phyloP scores from a whole-genome alignment of 352 stramenopile species.

The Pythium dissotocum region DNA sequence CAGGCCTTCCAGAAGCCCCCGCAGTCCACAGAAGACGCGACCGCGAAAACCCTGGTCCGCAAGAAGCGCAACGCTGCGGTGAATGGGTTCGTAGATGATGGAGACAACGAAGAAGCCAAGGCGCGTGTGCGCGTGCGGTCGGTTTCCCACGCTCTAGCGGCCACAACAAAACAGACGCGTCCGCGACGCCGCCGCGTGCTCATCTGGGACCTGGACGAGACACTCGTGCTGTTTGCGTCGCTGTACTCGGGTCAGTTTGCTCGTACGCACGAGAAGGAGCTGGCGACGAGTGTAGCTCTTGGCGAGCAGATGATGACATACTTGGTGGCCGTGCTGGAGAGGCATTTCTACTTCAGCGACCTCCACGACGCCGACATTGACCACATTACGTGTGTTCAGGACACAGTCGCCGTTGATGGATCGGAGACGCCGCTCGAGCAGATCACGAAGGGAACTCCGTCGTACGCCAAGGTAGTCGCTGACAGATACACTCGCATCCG shows the following conservation, averaged over 20 bases:
- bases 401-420: background rate
- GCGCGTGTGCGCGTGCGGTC: background rate
- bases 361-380: slow-evolving; percentile 72
- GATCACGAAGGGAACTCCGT: background rate
- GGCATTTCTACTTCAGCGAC: slow-evolving; percentile 84
- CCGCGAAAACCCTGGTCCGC: background rate
- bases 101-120: slow-evolving; percentile 1
- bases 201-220: slow-evolving; percentile 87
- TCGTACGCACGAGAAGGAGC: slow-evolving; percentile 56
- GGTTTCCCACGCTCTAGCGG: background rate
- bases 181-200: slow-evolving; percentile 44
- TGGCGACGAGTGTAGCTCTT: slow-evolving; percentile 55
- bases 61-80: background rate
- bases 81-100: background rate
- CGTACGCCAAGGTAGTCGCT: slow-evolving; percentile 5
- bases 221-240: slow-evolving; percentile 78
- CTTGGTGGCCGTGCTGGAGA: slow-evolving; percentile 74
- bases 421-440: background rate
- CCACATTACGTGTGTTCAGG: slow-evolving; percentile 46
- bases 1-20: slow-evolving; percentile 3
- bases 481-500: slow-evolving; percentile 69
- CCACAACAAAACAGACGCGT: background rate
- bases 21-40: background rate
- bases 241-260: slow-evolving; percentile 77
- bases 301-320: slow-evolving; percentile 89